A percentile compares a stretch with the other conserved stretches of the same genome.
Conservation (phyloP, 768 basidiomycete species). For the Leccinum disarticulatum region DNA sequence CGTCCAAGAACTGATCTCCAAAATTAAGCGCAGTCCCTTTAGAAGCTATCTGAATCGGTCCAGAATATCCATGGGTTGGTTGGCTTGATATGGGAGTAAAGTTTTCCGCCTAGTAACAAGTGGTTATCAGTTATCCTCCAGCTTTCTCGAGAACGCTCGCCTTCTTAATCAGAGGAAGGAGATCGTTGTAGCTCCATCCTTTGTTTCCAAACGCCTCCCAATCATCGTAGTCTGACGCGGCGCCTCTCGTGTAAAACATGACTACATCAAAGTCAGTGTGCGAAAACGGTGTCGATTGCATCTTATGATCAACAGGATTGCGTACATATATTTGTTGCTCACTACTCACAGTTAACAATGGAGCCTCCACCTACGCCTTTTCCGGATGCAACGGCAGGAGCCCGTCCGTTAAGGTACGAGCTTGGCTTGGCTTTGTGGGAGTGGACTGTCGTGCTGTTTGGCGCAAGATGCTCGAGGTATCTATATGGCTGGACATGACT, state of each 20-base stretch:
- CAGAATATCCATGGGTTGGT: too few relatives aligned
- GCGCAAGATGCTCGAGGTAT: neutral
- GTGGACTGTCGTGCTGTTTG: neutral
- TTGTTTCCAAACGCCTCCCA: slow-evolving; percentile 52
- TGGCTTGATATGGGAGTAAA: too few relatives aligned
- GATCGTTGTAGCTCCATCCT: slow-evolving; percentile 58
- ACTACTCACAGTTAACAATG: neutral
- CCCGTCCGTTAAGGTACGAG: neutral
- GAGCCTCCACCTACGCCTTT: neutral
- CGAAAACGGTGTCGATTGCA: neutral
- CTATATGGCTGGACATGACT: neutral
- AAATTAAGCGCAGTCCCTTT: too few relatives aligned
- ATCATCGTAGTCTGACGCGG: slow-evolving; percentile 64
- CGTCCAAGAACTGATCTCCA: too few relatives aligned
- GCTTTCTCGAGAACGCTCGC: slow-evolving; percentile 27
- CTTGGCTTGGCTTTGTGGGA: neutral
- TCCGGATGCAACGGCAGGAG: neutral
- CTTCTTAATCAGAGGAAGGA: slow-evolving; percentile 60
- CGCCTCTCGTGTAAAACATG: slow-evolving; percentile 55
- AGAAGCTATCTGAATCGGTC: too few relatives aligned
- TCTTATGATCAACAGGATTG: neutral
- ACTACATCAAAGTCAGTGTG: neutral
- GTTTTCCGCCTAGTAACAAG: too few relatives aligned
- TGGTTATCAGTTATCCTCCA: too few relatives aligned
- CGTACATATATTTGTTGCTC: neutral